Conservation (phyloP, 2,329 filamentous ascomycete species). For the Colletotrichum liaoningense region DNA sequence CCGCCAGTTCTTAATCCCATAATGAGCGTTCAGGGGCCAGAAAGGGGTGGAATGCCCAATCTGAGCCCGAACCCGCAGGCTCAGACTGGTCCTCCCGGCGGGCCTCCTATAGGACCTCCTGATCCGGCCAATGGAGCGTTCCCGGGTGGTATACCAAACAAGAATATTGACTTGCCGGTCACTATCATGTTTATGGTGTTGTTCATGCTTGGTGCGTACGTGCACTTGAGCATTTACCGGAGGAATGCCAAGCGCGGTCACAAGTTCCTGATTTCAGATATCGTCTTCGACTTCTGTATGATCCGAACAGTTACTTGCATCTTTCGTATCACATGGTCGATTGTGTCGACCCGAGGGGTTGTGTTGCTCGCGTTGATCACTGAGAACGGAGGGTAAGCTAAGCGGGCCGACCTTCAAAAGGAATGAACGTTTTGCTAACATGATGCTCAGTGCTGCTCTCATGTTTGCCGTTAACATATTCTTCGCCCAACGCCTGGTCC, state of each 20-base stretch:
- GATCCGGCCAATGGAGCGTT: slow-evolving; percentile 31
- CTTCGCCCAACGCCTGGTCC: slow-evolving; percentile 51
- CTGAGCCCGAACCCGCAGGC: neutral
- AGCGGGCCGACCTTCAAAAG: neutral
- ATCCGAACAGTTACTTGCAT: slow-evolving; percentile 46
- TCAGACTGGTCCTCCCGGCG: neutral
- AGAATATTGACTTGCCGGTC: slow-evolving; percentile 39
- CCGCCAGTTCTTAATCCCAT: neutral
- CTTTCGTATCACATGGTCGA: slow-evolving; percentile 50
- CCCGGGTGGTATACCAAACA: slow-evolving; percentile 31
- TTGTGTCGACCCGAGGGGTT: slow-evolving; percentile 40
- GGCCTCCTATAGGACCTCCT: slow-evolving; percentile 14
- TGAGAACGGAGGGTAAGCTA: slow-evolving; percentile 48
- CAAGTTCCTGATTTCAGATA: slow-evolving; percentile 51
- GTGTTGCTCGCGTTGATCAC: slow-evolving; percentile 49
- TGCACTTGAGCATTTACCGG: slow-evolving; percentile 40
- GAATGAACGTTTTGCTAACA: neutral
- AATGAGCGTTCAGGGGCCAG: slow-evolving; percentile 9
- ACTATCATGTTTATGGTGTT: slow-evolving; percentile 41
- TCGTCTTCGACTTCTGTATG: slow-evolving; percentile 52
- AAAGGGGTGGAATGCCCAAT: neutral
- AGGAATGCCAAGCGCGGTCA: slow-evolving; percentile 47
- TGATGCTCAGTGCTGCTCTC: slow-evolving; percentile 42
- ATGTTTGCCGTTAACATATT: slow-evolving; percentile 52
- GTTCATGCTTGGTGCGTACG: slow-evolving; percentile 39